These are phyloP conservation scores for Pseudozyma thailandica DNA, from an alignment of 1,284 basidiomycete genomes.

Conservation along the genomic window DNA sequence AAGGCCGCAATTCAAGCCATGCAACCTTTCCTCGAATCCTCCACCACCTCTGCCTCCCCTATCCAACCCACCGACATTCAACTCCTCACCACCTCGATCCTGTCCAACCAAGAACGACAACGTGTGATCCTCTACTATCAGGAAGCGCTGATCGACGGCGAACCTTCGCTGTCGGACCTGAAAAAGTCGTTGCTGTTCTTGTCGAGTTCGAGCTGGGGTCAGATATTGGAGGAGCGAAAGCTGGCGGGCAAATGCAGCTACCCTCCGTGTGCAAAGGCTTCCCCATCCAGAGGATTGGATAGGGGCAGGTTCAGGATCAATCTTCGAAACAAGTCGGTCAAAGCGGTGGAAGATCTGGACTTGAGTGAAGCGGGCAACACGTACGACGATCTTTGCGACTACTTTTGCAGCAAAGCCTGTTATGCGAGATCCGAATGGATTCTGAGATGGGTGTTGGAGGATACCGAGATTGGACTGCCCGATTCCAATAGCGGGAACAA, in stretches of 20 bases:
- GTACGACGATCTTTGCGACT: constrained; percentile 23
- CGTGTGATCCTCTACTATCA: constrained; percentile 29
- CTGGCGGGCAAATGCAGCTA: constrained; percentile 33
- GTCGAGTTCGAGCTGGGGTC: constrained; percentile 25
- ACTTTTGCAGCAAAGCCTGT: constrained; percentile 31
- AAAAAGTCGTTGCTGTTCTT: constrained; percentile 26
- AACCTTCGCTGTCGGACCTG: constrained; percentile 8
- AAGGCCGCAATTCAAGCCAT: constrained; percentile 23
- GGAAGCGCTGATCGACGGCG: constrained; percentile 25
- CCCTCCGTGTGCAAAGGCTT: constrained; percentile 14
- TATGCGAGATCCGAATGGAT: constrained; percentile 45
- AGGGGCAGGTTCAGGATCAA: constrained; percentile 24
- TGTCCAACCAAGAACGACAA: constrained; percentile 39
- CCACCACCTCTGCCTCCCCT: constrained; percentile 17
- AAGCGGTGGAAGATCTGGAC: constrained; percentile 19
- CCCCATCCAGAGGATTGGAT: constrained; percentile 8
- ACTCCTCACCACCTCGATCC: constrained; percentile 45
- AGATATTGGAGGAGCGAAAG: constrained; percentile 38
- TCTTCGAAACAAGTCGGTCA: constrained; percentile 17
- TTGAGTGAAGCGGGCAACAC: constrained; percentile 32
- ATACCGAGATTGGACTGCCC: constrained; percentile 20
- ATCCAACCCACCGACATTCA: constrained; percentile 50
- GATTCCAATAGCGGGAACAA: constrained; percentile 77
- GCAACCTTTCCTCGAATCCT: constrained; percentile 33
- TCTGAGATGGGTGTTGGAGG: constrained; percentile 37